Percentiles rank a stretch among this genome's conserved stretches.
Conservation (phyloP, 2,329 filamentous ascomycete species). For the Trichoderma brevicompactum region DNA sequence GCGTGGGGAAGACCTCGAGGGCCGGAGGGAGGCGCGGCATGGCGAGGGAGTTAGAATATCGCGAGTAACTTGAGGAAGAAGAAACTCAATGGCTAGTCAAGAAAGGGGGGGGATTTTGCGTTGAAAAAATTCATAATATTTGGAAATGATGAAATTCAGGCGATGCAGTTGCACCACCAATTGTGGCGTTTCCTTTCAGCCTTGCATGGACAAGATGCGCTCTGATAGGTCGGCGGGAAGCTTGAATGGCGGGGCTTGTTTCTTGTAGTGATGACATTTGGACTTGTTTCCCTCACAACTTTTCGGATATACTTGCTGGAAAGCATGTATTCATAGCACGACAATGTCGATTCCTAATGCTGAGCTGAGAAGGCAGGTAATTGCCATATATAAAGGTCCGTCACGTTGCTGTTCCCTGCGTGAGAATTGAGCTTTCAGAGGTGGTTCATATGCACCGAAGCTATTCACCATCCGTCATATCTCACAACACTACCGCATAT, state of each 20-base stretch:
- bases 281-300: too few relatives aligned
- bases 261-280: constrained; percentile 5
- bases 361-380: constrained; percentile 74
- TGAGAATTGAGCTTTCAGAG: neutral
- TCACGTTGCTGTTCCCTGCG: too few relatives aligned
- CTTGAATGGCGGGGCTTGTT: neutral
- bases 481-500: too few relatives aligned
- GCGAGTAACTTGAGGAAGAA: neutral
- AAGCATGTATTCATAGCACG: neutral
- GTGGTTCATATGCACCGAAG: too few relatives aligned
- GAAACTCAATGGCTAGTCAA: neutral
- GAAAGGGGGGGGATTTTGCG: neutral
- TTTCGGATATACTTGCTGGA: too few relatives aligned
- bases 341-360: constrained; percentile 46
- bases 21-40: constrained; percentile 30
- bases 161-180: neutral
- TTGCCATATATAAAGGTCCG: constrained; percentile 84
- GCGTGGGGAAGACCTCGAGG: constrained; percentile 33
- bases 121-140: too few relatives aligned
- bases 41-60: neutral
- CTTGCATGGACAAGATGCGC: constrained; percentile 2
- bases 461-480: too few relatives aligned
- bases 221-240: constrained; percentile 13
- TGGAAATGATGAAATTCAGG: neutral
- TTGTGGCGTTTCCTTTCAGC: constrained; percentile 10